Evolutionary conservation across 2,329 filamentous ascomycete genomes (phyloP).

Genomic region (Xylariaceae sp.): DNA sequence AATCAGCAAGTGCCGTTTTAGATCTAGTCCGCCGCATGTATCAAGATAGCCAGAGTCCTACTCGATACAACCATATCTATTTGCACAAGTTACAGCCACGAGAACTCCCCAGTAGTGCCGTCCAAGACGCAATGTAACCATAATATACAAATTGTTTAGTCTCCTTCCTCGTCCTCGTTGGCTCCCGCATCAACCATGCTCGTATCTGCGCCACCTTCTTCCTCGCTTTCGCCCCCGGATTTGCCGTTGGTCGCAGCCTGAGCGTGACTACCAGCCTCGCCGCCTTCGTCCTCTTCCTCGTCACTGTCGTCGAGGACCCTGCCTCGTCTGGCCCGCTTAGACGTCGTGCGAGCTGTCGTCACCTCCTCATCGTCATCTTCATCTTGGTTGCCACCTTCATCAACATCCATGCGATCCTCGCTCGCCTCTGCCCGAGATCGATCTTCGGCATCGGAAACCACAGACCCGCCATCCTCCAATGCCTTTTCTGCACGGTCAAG

Average conservation of each 20-base stretch:
- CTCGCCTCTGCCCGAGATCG: slow-evolving; percentile 25
- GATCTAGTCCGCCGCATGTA: too few relatives aligned
- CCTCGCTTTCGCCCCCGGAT: slow-evolving; percentile 19
- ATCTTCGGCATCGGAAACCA: slow-evolving; percentile 29
- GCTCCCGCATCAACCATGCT: slow-evolving; percentile 34
- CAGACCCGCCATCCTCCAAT: slow-evolving; percentile 32
- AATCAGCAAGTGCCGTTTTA: too few relatives aligned
- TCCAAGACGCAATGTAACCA: too few relatives aligned
- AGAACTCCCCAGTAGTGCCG: too few relatives aligned
- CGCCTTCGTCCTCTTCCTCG: slow-evolving; percentile 44
- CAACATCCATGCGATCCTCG: slow-evolving; percentile 51
- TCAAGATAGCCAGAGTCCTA: too few relatives aligned
- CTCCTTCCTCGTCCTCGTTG: slow-evolving; percentile 32
- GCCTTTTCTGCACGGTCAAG: slow-evolving; percentile 45
- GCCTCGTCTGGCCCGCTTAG: slow-evolving; percentile 45
- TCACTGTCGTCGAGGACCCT: slow-evolving; percentile 52
- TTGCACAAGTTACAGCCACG: too few relatives aligned
- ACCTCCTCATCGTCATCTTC: slow-evolving; percentile 53
- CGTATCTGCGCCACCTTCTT: slow-evolving; percentile 25
- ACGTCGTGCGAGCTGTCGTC: slow-evolving; percentile 31
- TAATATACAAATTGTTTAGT: slow-evolving; percentile 21
- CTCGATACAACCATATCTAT: too few relatives aligned
- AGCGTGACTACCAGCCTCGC: slow-evolving; percentile 30
- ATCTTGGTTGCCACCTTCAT: slow-evolving; percentile 39
- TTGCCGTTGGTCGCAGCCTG: slow-evolving; percentile 14